Percentiles rank a stretch among this genome's conserved stretches.
Conservation (phyloP, 2,329 filamentous ascomycete genomes). For the Curvularia hawaiiensis region DNA sequence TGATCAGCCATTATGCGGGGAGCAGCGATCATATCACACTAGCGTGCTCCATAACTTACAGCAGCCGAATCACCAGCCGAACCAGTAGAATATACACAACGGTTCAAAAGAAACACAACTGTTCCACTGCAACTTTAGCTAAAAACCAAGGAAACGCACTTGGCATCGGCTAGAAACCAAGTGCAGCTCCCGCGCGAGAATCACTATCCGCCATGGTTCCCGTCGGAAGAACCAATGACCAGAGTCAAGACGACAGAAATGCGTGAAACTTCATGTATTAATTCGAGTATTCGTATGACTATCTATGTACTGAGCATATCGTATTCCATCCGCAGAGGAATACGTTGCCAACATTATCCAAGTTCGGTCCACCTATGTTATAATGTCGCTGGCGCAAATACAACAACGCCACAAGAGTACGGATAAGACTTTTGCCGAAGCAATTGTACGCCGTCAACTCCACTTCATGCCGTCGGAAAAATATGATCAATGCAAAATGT, state of each 20-base stretch:
- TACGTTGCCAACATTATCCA: background rate
- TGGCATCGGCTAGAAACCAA: background rate
- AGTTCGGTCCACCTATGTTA: background rate
- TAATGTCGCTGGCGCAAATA: background rate
- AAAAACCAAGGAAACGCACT: background rate
- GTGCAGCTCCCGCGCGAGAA: background rate
- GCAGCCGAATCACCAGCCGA: conserved; percentile 3
- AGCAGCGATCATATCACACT: conserved; percentile 8
- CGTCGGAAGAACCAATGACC: background rate
- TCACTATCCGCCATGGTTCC: background rate
- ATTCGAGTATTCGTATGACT: conserved; percentile 19
- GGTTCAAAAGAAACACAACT: background rate
- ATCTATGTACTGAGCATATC: conserved; percentile 23
- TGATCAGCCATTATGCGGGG: conserved; percentile 19
- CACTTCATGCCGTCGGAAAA: conserved; percentile 11
- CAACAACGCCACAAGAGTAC: background rate
- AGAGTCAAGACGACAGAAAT: background rate
- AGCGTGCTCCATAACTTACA: background rate
- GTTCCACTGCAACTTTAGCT: background rate
- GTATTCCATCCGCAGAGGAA: conserved; percentile 5
- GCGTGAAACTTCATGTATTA: background rate
- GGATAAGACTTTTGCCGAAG: conserved; percentile 6
- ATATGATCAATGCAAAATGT: conserved; percentile 9
- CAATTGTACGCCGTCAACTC: conserved; percentile 17
- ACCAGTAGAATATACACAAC: background rate